A percentile compares a stretch with the other conserved stretches of the same genome.
These are phyloP conservation scores for Iris pallida DNA, from an alignment of 116 monocot genomes.

Conservation along the genomic window DNA sequence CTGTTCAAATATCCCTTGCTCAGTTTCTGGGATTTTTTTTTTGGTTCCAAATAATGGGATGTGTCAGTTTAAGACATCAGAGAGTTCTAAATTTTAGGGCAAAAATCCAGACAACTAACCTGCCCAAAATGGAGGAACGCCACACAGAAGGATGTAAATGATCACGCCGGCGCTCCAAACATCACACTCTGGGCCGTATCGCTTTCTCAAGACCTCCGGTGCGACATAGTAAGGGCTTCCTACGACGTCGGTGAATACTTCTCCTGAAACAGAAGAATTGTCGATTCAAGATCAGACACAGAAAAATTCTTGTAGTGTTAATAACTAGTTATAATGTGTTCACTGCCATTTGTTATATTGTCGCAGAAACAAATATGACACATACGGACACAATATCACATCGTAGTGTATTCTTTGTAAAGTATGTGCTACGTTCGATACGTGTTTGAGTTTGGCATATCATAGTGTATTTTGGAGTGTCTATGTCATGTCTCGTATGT, in stretches of 20 bases:
- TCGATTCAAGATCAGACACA: background rate
- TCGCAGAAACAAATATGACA: no score
- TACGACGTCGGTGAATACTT: conserved; percentile 29
- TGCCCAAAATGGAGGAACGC: conserved; percentile 38
- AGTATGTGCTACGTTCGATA: no score
- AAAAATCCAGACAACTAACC: conserved; percentile 4
- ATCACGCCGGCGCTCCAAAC: conserved; percentile 38
- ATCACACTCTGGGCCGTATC: conserved; percentile 30
- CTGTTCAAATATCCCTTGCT: conserved; percentile 27
- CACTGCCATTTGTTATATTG: no score
- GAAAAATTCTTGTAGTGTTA: background rate
- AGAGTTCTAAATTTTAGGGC: background rate
- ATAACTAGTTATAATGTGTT: no score
- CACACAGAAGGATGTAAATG: conserved; percentile 31
- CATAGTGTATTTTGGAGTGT: no score
- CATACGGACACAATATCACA: no score
- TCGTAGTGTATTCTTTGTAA: no score
- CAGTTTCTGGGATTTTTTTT: conserved; percentile 18
- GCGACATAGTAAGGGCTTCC: conserved; percentile 40
- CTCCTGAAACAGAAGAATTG: conserved; percentile 8
- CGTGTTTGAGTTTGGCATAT: no score
- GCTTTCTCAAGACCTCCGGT: conserved; percentile 33
- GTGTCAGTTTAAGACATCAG: background rate
- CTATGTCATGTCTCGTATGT: no score
- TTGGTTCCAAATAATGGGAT: conserved; percentile 3